Base-by-base conservation (phyloP, 73 alveolate species). In the Paramecium caudatum region DNA sequence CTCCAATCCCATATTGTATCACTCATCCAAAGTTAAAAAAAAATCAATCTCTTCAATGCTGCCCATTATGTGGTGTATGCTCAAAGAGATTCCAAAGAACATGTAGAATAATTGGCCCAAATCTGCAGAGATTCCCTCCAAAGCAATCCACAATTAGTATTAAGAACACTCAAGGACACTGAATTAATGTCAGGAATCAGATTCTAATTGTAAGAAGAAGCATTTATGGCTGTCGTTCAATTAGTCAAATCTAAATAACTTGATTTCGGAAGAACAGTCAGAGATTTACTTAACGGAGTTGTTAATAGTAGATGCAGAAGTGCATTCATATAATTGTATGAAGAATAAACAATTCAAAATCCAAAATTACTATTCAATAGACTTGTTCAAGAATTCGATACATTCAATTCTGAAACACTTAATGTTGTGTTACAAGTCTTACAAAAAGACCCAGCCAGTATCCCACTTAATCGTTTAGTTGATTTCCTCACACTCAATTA, bases 81-180 rank as follows among this genome's bases (percentile, higher is more conserved):
- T 21, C 45, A 55, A 1, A 55, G 80, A 55, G 80, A 55, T 55
- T 37, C 80, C 0, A 10, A 55, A 55, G 80, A 55, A 23, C 80
- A 55, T 23, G 80, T 23, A 55, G 46, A 55, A 55, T 27, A 21
- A 55, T 55, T 55, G 46, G 10, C 30, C 23, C 23, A 2, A 1
- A 0, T 55, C 2, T 55, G 80, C n/a, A 55, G 30, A 19, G 23
- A 6, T 27, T 17, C 30, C 23, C 10, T 55, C 13, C 0, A 55
- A 55, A 19, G 23, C 23, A 55, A 55, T 55, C 80, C 80, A 23
- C 80, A 55, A 2, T 23, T 23, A 10, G 4, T 55, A 0, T 55
- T 55, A 55, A 55, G 30, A 55, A 55, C 45, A 10, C 23, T 21
- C 1, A 16, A 27, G 23, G 80, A 55, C 13, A 23, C 30, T 27